phyloP scores from a whole-genome alignment of 2,329 filamentous ascomycete species.

The Akanthomyces lecanii region DNA sequence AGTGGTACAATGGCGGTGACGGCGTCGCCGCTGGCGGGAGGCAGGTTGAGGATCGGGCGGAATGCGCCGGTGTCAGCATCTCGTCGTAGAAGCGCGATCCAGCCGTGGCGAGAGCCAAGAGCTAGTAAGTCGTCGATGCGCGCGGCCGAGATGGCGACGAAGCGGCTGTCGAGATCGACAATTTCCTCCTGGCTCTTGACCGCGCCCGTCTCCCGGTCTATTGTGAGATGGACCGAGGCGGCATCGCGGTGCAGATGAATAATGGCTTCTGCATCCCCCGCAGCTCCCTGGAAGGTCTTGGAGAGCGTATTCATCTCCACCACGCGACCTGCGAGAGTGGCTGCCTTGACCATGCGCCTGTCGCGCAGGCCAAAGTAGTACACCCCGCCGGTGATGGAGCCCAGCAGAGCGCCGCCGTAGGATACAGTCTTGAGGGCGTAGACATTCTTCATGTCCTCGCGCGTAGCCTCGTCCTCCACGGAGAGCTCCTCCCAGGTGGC shows the following conservation, averaged over 20 bases:
- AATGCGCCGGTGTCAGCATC: constrained; percentile 24
- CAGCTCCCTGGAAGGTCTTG: neutral
- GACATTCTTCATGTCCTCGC: constrained; percentile 41
- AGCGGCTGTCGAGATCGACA: constrained; percentile 42
- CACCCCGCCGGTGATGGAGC: constrained; percentile 45
- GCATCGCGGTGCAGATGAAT: constrained; percentile 44
- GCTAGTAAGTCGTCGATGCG: constrained; percentile 40
- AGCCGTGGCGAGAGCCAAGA: constrained; percentile 52
- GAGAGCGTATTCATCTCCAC: constrained; percentile 45
- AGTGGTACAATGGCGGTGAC: constrained; percentile 62
- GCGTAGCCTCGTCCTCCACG: constrained; percentile 29
- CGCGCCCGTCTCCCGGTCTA: constrained; percentile 31
- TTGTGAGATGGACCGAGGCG: constrained; percentile 39
- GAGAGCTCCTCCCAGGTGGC: constrained; percentile 41
- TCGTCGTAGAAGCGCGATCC: constrained; percentile 34
- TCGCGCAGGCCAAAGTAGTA: constrained; percentile 38
- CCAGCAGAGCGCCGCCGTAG: constrained; percentile 41
- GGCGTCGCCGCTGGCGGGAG: constrained; percentile 51
- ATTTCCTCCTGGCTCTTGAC: constrained; percentile 30
- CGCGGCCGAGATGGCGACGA: constrained; percentile 46
- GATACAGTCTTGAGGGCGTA: constrained; percentile 42
- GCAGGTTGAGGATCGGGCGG: constrained; percentile 30
- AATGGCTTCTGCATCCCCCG: constrained; percentile 32
- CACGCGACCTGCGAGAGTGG: constrained; percentile 44
- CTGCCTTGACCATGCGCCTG: constrained; percentile 31